Evolutionary conservation across 129 eudicot species (phyloP), one percentile per base, ranked within the genome.

Genomic region (Centaurea solstitialis): DNA sequence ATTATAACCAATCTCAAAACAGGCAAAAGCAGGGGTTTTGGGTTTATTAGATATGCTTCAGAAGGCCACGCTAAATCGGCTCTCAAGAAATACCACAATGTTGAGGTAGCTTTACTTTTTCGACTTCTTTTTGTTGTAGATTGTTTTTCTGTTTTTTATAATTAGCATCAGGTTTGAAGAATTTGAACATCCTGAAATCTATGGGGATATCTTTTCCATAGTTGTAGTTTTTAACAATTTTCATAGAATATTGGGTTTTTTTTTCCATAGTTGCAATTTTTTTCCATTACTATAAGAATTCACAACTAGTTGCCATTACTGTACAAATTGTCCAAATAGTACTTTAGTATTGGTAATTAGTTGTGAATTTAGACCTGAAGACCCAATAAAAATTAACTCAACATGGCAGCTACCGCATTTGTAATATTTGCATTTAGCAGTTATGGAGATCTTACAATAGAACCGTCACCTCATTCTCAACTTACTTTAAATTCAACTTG

Each of bases 21-120:
- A 5, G 89, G 89, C 50, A 91, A 84, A 87, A 78, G 81, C 37
- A 87, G 86, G 80, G 91, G 94, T 10, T 92, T 73, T 83, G 97
- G 93, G 9, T 90, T 90, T 77, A 82, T 93, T 77, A 83, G 76
- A 76, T 93, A 78, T 70, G 84, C 90, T 80, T 82, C 86, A 41
- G 90, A 90, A 53, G 89, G 66, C 6, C 88, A 79, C 82, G 96
- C 97, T 22, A 90, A 86, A 57, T 80, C 78, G 38, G 97, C 96
- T 74, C 74, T 90, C 70, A 66, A 26, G 17, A 88, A 80, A 82
- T 86, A 43, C 77, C 84, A 84, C 71, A 84, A 69, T 79, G 93
- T 89, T 37, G 86, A 90, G 97, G 97, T 93, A 85, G 61, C 85
- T 72, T 33, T 37, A 30, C 9, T 40, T 39, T 12, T 35, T 79